Percentiles rank a stretch among this genome's conserved stretches.
Conservation (phyloP, 768 basidiomycete genomes). For the Boletus pseudopeckii region DNA sequence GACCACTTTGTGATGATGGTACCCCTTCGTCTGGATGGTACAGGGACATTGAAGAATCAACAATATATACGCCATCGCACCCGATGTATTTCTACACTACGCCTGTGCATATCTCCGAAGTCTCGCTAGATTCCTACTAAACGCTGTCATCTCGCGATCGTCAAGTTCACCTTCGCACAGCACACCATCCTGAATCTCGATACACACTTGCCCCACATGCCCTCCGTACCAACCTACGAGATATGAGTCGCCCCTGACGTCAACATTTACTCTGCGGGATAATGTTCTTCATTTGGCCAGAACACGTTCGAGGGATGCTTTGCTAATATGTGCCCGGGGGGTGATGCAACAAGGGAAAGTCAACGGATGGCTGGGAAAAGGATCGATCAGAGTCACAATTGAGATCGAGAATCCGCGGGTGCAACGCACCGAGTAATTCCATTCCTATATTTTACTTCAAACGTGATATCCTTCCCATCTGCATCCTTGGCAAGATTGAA, state of each 20-base stretch:
- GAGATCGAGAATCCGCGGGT: not conserved
- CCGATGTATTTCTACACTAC: too few species aligned
- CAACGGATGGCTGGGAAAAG: constrained; percentile 1
- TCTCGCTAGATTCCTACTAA: constrained; percentile 7
- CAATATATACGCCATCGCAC: not conserved
- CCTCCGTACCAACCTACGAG: not conserved
- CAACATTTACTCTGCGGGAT: not conserved
- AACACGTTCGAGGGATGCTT: constrained; percentile 2
- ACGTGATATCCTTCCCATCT: constrained; percentile 2
- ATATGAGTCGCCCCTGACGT: not conserved
- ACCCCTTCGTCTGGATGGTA: too few species aligned
- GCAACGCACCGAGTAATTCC: constrained; percentile 9
- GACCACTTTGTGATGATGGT: too few species aligned
- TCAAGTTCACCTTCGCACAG: not conserved
- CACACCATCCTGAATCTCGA: constrained; percentile 4
- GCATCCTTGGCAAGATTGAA: constrained; percentile 13
- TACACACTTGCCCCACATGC: constrained; percentile 17
- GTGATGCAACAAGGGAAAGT: constrained; percentile 18
- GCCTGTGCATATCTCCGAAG: constrained; percentile 14
- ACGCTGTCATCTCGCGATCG: not conserved
- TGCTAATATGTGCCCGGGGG: constrained; percentile 7
- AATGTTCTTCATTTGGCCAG: not conserved
- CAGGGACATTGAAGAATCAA: too few species aligned
- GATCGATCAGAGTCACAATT: not conserved
- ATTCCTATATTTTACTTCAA: constrained; percentile 1